Evolutionary conservation across 169 alveolate genomes (phyloP).

Genomic region (Cryptosporidium bovis): DNA sequence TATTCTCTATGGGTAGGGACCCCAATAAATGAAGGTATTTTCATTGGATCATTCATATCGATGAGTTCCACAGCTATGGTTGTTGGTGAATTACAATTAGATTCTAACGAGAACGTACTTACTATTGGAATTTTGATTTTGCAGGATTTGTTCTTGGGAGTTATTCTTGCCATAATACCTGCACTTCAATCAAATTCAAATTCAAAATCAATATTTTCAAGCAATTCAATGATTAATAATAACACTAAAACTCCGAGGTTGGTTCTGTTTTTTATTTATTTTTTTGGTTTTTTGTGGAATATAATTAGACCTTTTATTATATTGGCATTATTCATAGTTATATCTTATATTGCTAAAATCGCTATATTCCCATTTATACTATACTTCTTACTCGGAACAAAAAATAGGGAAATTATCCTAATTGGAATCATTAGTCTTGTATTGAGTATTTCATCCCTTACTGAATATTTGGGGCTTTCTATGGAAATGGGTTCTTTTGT

Average conservation of each 20-base stretch:
- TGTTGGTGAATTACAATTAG: slow-evolving; percentile 61
- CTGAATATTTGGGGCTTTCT: slow-evolving; percentile 65
- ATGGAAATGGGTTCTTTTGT: slow-evolving; percentile 75
- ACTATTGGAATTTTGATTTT: slow-evolving; percentile 62
- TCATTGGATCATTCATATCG: slow-evolving; percentile 67
- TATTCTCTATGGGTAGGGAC: slow-evolving; percentile 71
- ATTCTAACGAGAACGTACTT: slow-evolving; percentile 60
- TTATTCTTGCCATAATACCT: slow-evolving; percentile 51
- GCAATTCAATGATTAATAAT: background rate
- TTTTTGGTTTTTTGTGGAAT: slow-evolving; percentile 27
- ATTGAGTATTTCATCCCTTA: slow-evolving; percentile 62
- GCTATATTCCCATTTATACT: slow-evolving; percentile 44
- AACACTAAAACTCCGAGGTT: background rate
- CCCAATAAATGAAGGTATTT: slow-evolving; percentile 70
- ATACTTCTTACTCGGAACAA: slow-evolving; percentile 26
- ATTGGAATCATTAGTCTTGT: slow-evolving; percentile 55
- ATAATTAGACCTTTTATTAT: slow-evolving; percentile 54
- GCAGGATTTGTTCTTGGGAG: slow-evolving; percentile 54
- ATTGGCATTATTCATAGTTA: slow-evolving; percentile 15
- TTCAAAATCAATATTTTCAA: background rate
- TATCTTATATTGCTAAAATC: slow-evolving; percentile 39
- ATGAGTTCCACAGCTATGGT: slow-evolving; percentile 74
- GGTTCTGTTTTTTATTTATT: background rate
- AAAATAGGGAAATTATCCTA: slow-evolving; percentile 48
- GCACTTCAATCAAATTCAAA: slow-evolving; percentile 30